Base-by-base conservation (phyloP, 2,329 filamentous ascomycete species). In the Ophiosphaerella korrae region DNA sequence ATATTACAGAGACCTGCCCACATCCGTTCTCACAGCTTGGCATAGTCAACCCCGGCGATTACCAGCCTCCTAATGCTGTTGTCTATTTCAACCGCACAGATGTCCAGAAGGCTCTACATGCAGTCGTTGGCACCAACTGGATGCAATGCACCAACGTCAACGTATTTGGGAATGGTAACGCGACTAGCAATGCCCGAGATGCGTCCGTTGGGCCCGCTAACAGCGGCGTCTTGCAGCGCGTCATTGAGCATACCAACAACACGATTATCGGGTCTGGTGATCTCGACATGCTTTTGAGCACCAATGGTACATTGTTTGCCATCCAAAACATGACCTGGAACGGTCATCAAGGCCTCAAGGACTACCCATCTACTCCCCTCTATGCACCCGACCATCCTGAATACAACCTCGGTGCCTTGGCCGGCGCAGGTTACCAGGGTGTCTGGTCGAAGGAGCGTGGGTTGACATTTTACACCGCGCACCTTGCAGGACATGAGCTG, bases 241-340 rank as follows among this genome's bases (percentile, higher is more conserved):
- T 82, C 11, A 81, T 82, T 42, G 80, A 82, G 56, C 64, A 67
- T 39, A 81, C 78, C 3, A 81, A 82, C 66, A 80, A 81, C 56
- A 76, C 76, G 34, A 73, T 83, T 45, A 76, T 83, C 50, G 77
- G 77, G 33, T 75, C 72, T 40, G 80, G 78, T 6, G 74, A 78
- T 46, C 71, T 81, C 13, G 80, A 82, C 63, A 75, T 77, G 63
- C 63, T 80, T 4, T 74, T 83, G 40, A 67, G 72, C 41, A 79
- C 78, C 24, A 81, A 82, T 57, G 80, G 80, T 2, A 82, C 80
- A 0, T 70, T 82, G 4, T 70, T 83, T 16, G 75, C 78, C 3
- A 71, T 83, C 34, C 79, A 82, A 61, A 82, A 82, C 66, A 77
- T 81, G 71, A 82, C 80, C 2, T 82, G 79, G 78, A 76, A 79